Conservation (phyloP, 345 rosid genomes). For the Cochlearia excelsa region DNA sequence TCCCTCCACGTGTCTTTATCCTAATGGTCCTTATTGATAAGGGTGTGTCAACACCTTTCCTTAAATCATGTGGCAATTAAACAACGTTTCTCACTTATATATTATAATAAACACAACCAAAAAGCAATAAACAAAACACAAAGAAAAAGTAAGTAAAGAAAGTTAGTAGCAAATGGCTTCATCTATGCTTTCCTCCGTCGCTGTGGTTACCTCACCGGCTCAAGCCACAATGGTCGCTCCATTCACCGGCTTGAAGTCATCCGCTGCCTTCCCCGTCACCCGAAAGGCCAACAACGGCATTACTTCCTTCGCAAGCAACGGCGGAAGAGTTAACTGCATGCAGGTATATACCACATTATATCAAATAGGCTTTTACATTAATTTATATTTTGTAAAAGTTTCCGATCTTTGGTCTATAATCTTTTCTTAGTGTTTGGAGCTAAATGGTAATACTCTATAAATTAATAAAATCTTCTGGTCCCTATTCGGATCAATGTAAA, state of each 20-base stretch:
- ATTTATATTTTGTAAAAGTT: too few relatives aligned
- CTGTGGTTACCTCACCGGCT: conserved; percentile 44
- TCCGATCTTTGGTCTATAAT: too few relatives aligned
- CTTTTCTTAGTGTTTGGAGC: too few relatives aligned
- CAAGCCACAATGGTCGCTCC: conserved; percentile 56
- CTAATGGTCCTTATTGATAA: conserved; percentile 27
- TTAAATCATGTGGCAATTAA: conserved; percentile 27
- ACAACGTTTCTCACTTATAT: conserved; percentile 24
- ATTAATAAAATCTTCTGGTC: too few relatives aligned
- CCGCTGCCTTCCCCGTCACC: conserved; percentile 47
- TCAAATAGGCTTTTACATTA: not conserved
- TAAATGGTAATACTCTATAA: too few relatives aligned
- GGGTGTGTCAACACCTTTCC: conserved; percentile 36
- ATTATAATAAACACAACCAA: conserved; percentile 28
- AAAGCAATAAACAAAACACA: not conserved
- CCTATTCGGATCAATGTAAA: too few relatives aligned
- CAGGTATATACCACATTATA: conserved; percentile 24
- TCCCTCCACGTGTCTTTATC: conserved; percentile 23
- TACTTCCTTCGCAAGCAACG: conserved; percentile 49
- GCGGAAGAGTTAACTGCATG: conserved; percentile 53
- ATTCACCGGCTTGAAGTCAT: conserved; percentile 49
- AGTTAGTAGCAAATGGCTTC: conserved; percentile 48
- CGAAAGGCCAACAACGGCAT: conserved; percentile 45
- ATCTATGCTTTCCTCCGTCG: conserved; percentile 52
- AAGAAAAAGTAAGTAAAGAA: not conserved